Base-by-base conservation (phyloP, 495 filamentous ascomycete genomes). In the Podospora anserina region DNA sequence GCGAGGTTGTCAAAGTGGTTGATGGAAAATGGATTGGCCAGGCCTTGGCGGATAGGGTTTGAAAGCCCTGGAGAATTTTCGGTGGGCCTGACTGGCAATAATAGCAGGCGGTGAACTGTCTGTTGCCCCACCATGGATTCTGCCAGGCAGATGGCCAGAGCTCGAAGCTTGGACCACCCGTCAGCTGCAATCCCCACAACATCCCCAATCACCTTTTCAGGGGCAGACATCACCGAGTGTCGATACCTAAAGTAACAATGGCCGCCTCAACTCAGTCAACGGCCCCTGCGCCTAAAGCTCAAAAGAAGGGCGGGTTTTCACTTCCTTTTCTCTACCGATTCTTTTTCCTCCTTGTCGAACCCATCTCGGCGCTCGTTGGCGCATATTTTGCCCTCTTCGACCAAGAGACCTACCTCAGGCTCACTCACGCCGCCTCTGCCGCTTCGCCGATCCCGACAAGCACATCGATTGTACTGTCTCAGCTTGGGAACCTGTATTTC, bases 301-400 rank as follows among this genome's bases (percentile, higher is more conserved):
- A 26, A 58, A 26, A n/a, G 0, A 53, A 63, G 5, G 72, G 71
- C 53, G 75, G 66, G 5, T 73, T 77, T 30, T 57, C 68, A 5
- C 76, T 85, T n/a, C 83, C 85, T 0, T 71, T 80, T 9, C 30
- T 74, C 59, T 91, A 91, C 78, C 79, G 81, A 11, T 62, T 85
- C 68, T 89, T 90, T 77, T 91, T 91, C 80, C 85, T 91, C 34
- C 78, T 84, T 70, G 80, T 91, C 75, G 89, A 92, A 73, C 89
- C 89, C 0, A 63, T 89, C 60, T 84, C 84, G 16, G 86, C 90
- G n/a, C 79, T 91, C 30, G 74, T 83, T 1, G 90, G 90, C 44
- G 88, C 89, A n/a, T 87, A 83, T 79, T 86, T 81, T 75, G 87
- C 88, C 30, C 79, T 85, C 73, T 83, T 85, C 73, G 76, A 76